Percentiles rank a stretch among this genome's conserved stretches.
phyloP scores from a whole-genome alignment of 306 rosid species.

The Psophocarpus tetragonolobus region DNA sequence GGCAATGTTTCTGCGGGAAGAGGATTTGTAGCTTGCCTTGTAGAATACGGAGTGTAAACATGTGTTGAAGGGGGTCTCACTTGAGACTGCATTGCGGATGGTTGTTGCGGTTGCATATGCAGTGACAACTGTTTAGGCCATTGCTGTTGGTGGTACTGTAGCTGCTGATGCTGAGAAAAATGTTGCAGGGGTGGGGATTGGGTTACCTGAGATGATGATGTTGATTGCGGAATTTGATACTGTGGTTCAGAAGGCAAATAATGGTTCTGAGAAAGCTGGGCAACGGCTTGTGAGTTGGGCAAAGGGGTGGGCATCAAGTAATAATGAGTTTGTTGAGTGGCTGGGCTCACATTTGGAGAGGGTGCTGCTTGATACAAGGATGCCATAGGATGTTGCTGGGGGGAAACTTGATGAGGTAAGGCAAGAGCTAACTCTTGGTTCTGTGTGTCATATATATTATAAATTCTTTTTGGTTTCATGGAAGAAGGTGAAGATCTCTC shows the following conservation, averaged over 20 bases:
- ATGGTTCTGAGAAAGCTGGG: slow-evolving; percentile 63
- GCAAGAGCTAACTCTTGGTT: slow-evolving; percentile 87
- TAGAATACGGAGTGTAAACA: slow-evolving; percentile 59
- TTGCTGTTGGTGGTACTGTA: slow-evolving; percentile 45
- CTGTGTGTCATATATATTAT: slow-evolving; percentile 50
- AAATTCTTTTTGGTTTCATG: slow-evolving; percentile 54
- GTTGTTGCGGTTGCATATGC: slow-evolving; percentile 64
- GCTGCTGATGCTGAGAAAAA: slow-evolving; percentile 70
- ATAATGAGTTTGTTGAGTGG: slow-evolving; percentile 59
- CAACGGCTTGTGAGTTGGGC: slow-evolving; percentile 47
- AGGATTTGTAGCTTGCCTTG: slow-evolving; percentile 64
- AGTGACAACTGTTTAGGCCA: too few species aligned
- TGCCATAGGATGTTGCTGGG: slow-evolving; percentile 53
- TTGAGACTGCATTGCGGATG: slow-evolving; percentile 61
- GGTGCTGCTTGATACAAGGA: slow-evolving; percentile 51
- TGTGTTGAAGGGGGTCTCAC: slow-evolving; percentile 50
- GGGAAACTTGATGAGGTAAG: slow-evolving; percentile 68
- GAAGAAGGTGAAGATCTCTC: slow-evolving; percentile 58
- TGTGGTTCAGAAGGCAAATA: slow-evolving; percentile 62
- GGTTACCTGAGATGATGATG: slow-evolving; percentile 58
- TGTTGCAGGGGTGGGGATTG: slow-evolving; percentile 58
- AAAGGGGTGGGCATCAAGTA: slow-evolving; percentile 56
- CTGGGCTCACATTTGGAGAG: slow-evolving; percentile 53
- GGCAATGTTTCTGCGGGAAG: slow-evolving; percentile 57
- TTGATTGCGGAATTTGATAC: slow-evolving; percentile 58